Percentiles rank a stretch among this genome's conserved stretches.
Conservation (phyloP, 2,329 filamentous ascomycete genomes). For the Phyllosticta citriasiana region DNA sequence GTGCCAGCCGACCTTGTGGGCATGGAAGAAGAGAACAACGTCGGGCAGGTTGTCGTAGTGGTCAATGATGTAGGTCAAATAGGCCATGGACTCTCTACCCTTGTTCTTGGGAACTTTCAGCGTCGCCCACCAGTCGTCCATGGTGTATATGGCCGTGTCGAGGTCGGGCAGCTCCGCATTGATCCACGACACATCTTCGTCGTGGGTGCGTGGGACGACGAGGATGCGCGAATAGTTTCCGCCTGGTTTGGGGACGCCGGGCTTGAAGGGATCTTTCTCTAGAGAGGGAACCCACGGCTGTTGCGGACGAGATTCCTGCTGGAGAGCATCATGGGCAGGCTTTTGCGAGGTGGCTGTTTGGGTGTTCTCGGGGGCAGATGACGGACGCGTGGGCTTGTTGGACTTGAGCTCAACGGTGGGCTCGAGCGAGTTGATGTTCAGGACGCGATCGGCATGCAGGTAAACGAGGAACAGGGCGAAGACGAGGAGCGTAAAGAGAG, state of each 20-base stretch:
- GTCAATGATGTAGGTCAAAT: constrained; percentile 54
- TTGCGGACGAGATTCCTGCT: not conserved
- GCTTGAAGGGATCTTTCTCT: constrained; percentile 8
- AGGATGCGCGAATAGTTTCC: constrained; percentile 29
- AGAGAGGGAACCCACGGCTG: not conserved
- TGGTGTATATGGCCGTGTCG: constrained; percentile 39
- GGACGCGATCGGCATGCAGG: not conserved
- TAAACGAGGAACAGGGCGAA: constrained; percentile 4
- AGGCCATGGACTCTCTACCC: constrained; percentile 52
- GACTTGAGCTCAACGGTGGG: not conserved
- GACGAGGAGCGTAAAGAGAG: constrained; percentile 1
- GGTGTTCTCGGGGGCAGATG: not conserved
- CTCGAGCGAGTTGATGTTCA: not conserved
- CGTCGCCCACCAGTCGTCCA: constrained; percentile 39
- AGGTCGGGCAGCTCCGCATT: constrained; percentile 23
- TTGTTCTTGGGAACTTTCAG: constrained; percentile 48
- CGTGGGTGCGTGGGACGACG: constrained; percentile 27
- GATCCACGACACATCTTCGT: constrained; percentile 29
- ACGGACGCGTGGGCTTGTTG: not conserved
- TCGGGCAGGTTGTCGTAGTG: constrained; percentile 51
- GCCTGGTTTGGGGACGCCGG: constrained; percentile 18
- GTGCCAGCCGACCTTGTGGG: constrained; percentile 47
- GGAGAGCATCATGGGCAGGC: not conserved
- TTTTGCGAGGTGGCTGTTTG: not conserved
- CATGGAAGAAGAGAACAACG: constrained; percentile 51